These are phyloP conservation scores for Picea abies DNA, from an alignment of 83 land plant genomes.

Conservation along the genomic window DNA sequence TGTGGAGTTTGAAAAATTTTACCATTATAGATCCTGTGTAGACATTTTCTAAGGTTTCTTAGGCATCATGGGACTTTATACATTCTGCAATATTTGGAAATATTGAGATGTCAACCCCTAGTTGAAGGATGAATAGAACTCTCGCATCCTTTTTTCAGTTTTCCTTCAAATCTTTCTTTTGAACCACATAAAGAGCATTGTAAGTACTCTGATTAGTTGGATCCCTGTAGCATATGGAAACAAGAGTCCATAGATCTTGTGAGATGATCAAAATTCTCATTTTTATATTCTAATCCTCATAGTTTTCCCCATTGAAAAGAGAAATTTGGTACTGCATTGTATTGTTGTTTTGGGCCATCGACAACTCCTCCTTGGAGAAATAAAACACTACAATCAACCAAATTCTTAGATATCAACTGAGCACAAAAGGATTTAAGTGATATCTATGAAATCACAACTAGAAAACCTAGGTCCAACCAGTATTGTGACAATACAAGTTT, in stretches of 20 bases:
- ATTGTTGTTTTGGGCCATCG: background rate
- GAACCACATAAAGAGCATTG: background rate
- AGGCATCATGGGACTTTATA: too few species aligned
- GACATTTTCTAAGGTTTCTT: too few species aligned
- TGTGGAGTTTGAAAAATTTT: too few species aligned
- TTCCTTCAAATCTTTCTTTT: background rate
- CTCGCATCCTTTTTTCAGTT: background rate
- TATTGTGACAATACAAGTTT: too few species aligned
- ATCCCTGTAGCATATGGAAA: background rate
- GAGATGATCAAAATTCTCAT: background rate
- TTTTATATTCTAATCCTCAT: background rate
- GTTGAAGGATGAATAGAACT: background rate
- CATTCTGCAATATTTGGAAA: too few species aligned
- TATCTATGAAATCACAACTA: too few species aligned
- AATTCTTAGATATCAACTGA: too few species aligned
- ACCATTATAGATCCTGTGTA: too few species aligned
- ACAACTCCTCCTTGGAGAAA: too few species aligned
- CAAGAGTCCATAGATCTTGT: background rate
- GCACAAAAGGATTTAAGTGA: too few species aligned
- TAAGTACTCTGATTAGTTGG: background rate
- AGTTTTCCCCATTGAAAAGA: background rate
- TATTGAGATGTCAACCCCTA: background rate
- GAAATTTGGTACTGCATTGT: background rate
- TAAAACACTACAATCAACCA: too few species aligned
- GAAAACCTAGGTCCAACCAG: too few species aligned